phyloP scores from a whole-genome alignment of 176 grass and related monocot species.

The Ananas comosus region DNA sequence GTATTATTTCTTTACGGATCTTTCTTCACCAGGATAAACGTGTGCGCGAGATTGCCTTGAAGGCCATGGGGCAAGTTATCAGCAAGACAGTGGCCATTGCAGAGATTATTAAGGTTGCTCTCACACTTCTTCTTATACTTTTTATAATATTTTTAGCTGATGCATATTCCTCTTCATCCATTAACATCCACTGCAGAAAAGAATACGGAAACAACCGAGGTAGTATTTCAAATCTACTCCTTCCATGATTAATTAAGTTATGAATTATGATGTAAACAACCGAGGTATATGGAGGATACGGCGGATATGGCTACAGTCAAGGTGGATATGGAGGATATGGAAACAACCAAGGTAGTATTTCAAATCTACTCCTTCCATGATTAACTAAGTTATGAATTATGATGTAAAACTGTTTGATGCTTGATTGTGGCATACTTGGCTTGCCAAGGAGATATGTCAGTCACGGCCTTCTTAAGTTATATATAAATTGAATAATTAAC shows the following conservation, averaged over 20 bases:
- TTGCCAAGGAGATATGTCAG: not conserved
- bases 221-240: not conserved
- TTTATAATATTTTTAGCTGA: slow-evolving; percentile 2
- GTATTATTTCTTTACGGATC: not conserved
- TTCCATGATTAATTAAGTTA: not conserved
- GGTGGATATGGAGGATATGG: slow-evolving; percentile 65
- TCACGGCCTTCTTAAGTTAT: no score
- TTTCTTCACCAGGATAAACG: slow-evolving; percentile 57
- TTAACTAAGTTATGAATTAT: not conserved
- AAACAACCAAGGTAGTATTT: slow-evolving; percentile 18
- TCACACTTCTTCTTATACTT: slow-evolving; percentile 4
- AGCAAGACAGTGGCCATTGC: slow-evolving; percentile 83
- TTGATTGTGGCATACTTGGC: not conserved
- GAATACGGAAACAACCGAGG: slow-evolving; percentile 39
- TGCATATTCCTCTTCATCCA: not conserved
- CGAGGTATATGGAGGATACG: no score
- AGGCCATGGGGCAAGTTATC: slow-evolving; percentile 97
- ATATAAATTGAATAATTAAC: no score
- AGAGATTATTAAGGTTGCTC: slow-evolving; percentile 84
- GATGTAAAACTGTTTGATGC: not conserved
- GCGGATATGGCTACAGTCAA: slow-evolving; percentile 72
- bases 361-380: not conserved
- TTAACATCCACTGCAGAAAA: slow-evolving; percentile 50
- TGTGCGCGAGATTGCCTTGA: slow-evolving; percentile 83
- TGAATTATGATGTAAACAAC: not conserved